Evolutionary conservation across 2,329 filamentous ascomycete species (phyloP), one percentile per base, ranked within the genome.

Genomic region (Grosmannia huntii): DNA sequence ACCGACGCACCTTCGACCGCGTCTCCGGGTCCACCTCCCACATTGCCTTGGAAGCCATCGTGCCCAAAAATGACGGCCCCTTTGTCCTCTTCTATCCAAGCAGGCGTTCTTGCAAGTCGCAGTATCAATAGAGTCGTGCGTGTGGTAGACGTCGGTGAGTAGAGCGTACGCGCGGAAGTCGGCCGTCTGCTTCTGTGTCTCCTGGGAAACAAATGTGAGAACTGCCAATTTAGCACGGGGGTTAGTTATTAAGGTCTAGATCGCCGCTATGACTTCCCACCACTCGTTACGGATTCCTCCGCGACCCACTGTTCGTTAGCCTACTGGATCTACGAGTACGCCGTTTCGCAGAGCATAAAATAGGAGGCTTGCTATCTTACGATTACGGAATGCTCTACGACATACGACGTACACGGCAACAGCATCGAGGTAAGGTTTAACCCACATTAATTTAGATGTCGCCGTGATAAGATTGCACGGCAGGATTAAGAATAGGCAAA

Each of bases 1-100:
- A 44, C 6, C 7, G 16, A 60, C 72, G 66, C 75, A 95, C 91
- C 84, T 97, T 97, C 69, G 87, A 90, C 74, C 90, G 84, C 62
- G 92, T 97, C 78, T 97, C 92, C 54, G 94, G 94, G 73, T 99
- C 94, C 64, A 99, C 90, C 76, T 99, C 94, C 94, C 94, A 99
- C 87, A 96, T 92, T 65, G 80, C 82, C 75, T 91, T 92, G 68
- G 83, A 78, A 64, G 82, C 75, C 82, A 84, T 82, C 59, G 65
- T 66, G 65, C 64, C 60, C 59, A 38, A 31, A 27, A 23, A 27
- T 48, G 27, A 28, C 53, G 9, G 7, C 21, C 53, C 33, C 21
- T 31, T 31, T 44, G 23, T 28, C 48, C 48, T 50, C 23, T 54
- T 51, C 19, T 51, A 7, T 51, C 49, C 27, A 16, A 21, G 25